These are phyloP conservation scores for Aspergillus neoniger DNA, from an alignment of 2,329 filamentous ascomycete species.

Conservation along the genomic window DNA sequence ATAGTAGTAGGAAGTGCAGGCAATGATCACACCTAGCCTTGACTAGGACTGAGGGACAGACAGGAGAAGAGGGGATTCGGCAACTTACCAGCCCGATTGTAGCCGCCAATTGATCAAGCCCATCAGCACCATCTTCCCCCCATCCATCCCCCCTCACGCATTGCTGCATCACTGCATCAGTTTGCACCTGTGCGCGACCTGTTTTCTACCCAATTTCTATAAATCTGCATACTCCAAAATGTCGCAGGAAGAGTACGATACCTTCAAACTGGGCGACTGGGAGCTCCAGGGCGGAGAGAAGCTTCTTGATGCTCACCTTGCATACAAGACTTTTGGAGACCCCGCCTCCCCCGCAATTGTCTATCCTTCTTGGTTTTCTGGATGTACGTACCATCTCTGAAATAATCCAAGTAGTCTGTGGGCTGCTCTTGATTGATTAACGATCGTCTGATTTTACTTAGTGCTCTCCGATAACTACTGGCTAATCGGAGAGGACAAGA, in stretches of 20 bases:
- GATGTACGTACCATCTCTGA: slow-evolving; percentile 43
- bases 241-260: slow-evolving; percentile 46
- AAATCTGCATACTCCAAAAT: neutral
- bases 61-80: too few species aligned
- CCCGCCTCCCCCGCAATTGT: slow-evolving; percentile 65
- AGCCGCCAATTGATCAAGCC: neutral
- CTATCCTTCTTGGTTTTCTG: slow-evolving; percentile 77
- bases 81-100: neutral
- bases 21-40: too few species aligned
- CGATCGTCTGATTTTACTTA: slow-evolving; percentile 9
- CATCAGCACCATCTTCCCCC: neutral
- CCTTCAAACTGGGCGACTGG: slow-evolving; percentile 65
- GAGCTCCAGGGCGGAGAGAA: slow-evolving; percentile 64
- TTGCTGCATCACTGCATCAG: neutral
- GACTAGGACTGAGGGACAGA: too few species aligned
- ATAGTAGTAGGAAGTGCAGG: too few species aligned
- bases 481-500: slow-evolving; percentile 68
- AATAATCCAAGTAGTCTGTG: neutral
- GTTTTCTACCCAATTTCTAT: too few species aligned
- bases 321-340: slow-evolving; percentile 75
- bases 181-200: neutral
- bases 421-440: neutral
- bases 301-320: slow-evolving; percentile 66
- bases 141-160: neutral
- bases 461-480: slow-evolving; percentile 71